Evolutionary conservation across 257 asterid species (phyloP).

Genomic region (Echium plantagineum): DNA sequence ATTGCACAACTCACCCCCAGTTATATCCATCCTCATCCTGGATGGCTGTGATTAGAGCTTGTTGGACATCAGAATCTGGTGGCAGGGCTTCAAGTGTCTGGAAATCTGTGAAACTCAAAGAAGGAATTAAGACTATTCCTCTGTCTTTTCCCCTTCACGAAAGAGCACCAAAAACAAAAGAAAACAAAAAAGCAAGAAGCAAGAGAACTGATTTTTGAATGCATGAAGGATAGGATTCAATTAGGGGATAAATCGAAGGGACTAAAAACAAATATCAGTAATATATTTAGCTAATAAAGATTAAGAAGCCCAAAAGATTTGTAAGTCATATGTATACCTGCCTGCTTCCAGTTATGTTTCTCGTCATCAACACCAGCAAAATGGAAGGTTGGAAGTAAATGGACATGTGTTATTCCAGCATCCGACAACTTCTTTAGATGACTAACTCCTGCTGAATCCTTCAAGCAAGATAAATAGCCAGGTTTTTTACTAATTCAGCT

Average conservation of each 20-base stretch:
- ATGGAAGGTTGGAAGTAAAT: constrained; percentile 84
- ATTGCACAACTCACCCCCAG: constrained; percentile 71
- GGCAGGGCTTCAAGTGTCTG: constrained; percentile 63
- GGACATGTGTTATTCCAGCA: constrained; percentile 84
- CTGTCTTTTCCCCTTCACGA: not conserved
- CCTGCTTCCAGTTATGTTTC: constrained; percentile 62
- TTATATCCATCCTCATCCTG: constrained; percentile 78
- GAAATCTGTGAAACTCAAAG: constrained; percentile 34
- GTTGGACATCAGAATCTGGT: constrained; percentile 85
- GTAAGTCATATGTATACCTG: constrained; percentile 29
- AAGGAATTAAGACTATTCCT: not conserved
- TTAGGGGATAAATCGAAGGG: too few relatives aligned
- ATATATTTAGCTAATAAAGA: not conserved
- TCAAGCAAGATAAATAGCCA: constrained; percentile 18
- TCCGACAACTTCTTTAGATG: constrained; percentile 67
- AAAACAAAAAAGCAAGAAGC: too few relatives aligned
- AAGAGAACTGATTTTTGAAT: too few relatives aligned
- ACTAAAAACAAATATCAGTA: not conserved
- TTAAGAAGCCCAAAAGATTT: not conserved
- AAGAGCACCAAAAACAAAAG: not conserved
- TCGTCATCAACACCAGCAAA: constrained; percentile 86
- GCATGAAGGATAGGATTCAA: too few relatives aligned
- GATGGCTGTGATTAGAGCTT: constrained; percentile 62
- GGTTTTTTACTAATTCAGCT: not conserved
- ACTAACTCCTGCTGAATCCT: constrained; percentile 83